Percentiles rank a stretch among this genome's conserved stretches.
Conservation (phyloP, 164 flowering plant genomes). For the Chimonanthus salicifolius region DNA sequence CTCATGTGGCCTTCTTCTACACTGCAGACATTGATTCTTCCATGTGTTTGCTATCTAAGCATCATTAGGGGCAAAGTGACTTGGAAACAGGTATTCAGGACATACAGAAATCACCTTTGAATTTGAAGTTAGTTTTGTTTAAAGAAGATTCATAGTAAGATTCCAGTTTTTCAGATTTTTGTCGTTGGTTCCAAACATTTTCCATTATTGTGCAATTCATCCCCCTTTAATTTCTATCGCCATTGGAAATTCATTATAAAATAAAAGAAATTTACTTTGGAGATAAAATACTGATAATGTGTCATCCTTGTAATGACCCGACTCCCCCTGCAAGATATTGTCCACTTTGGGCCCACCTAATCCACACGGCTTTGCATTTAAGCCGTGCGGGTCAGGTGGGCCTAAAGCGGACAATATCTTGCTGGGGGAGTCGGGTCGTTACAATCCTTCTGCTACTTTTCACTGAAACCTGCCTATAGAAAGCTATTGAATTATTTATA, state of each 20-base stretch:
- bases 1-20: background rate
- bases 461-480: too few relatives aligned
- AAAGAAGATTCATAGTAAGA: background rate
- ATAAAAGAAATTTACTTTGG: background rate
- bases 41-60: constrained; percentile 80
- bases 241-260: too few relatives aligned
- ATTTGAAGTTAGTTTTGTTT: background rate
- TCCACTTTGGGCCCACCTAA: too few relatives aligned
- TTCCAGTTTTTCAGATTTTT: background rate
- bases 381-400: too few relatives aligned
- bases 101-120: background rate
- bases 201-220: background rate
- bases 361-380: too few relatives aligned
- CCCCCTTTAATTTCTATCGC: background rate
- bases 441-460: too few relatives aligned
- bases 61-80: constrained; percentile 64
- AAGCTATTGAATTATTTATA: too few relatives aligned
- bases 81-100: constrained; percentile 46
- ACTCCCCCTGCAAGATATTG: too few relatives aligned
- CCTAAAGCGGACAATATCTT: too few relatives aligned
- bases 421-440: too few relatives aligned
- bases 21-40: constrained; percentile 80
- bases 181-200: background rate
- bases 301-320: background rate
- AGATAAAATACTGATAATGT: too few relatives aligned